phyloP scores from a whole-genome alignment of 805 yeast genomes.

The Ogataea wickerhamii region DNA sequence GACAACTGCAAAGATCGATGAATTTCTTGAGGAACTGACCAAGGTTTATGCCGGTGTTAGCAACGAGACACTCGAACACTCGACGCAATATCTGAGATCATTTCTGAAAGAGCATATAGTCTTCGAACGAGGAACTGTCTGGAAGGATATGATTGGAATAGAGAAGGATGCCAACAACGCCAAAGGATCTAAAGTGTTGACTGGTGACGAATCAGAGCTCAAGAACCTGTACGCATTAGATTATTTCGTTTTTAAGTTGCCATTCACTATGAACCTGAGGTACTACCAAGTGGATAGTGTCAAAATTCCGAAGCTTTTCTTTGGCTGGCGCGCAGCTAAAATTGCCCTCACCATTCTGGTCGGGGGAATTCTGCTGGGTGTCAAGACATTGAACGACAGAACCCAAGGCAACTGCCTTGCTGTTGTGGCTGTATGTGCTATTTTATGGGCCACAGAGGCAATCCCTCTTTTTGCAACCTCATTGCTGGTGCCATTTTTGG shows the following conservation, averaged over 20 bases:
- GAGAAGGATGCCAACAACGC: constrained; percentile 27
- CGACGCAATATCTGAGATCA: constrained; percentile 40
- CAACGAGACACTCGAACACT: constrained; percentile 15
- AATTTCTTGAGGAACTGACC: constrained; percentile 29
- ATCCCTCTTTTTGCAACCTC: constrained; percentile 49
- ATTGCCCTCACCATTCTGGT: constrained; percentile 44
- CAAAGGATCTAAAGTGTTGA: constrained; percentile 34
- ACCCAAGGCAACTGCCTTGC: constrained; percentile 66
- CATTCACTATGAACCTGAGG: constrained; percentile 16
- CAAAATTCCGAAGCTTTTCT: constrained; percentile 44
- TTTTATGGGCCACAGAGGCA: constrained; percentile 52
- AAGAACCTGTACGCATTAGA: constrained; percentile 32
- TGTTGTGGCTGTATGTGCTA: constrained; percentile 52
- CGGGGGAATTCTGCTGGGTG: constrained; percentile 53
- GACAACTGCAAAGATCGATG: constrained; percentile 27
- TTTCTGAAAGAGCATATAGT: constrained; percentile 53
- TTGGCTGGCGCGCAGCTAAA: constrained; percentile 47
- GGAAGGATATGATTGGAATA: constrained; percentile 55
- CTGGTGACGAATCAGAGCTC: constrained; percentile 33
- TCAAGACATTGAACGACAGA: constrained; percentile 58
- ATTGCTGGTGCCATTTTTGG: constrained; percentile 45
- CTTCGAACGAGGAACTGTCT: constrained; percentile 53
- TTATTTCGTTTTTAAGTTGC: constrained; percentile 23
- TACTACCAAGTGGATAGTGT: constrained; percentile 28
- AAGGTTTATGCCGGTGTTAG: constrained; percentile 29